Conservation (phyloP, 495 filamentous ascomycete genomes). For the Delitschia confertaspora region DNA sequence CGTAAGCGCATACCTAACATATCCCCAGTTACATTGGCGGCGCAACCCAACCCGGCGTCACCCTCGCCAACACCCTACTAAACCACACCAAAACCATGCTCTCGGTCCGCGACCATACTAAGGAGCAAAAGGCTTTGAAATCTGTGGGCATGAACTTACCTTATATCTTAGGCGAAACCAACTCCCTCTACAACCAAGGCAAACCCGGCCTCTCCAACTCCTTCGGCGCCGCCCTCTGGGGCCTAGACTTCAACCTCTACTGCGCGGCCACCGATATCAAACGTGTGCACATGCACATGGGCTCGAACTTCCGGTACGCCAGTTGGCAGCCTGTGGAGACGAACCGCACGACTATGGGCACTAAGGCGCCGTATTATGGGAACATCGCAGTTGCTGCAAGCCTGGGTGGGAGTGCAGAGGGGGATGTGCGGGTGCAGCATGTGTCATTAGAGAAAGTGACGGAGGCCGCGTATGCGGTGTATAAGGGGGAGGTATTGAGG, state of each 20-base stretch:
- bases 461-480: conserved; percentile 53
- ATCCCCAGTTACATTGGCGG: conserved; percentile 59
- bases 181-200: conserved; percentile 58
- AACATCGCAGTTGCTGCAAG: conserved; percentile 52
- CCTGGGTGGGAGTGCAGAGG: conserved; percentile 37
- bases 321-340: conserved; percentile 55
- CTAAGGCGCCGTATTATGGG: conserved; percentile 60
- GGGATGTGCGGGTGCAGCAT: conserved; percentile 36
- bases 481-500: conserved; percentile 38
- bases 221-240: conserved; percentile 65
- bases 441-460: conserved; percentile 38
- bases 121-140: conserved; percentile 1
- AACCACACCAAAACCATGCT: conserved; percentile 52
- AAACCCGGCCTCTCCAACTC: conserved; percentile 54
- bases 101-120: conserved; percentile 40
- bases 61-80: conserved; percentile 55
- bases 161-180: conserved; percentile 58
- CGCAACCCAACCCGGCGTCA: conserved; percentile 53
- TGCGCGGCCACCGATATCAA: conserved; percentile 49
- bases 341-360: conserved; percentile 44
- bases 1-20: background rate
- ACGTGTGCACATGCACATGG: conserved; percentile 59
- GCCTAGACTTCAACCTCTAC: conserved; percentile 55
- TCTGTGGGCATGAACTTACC: conserved; percentile 35
- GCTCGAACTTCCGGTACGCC: conserved; percentile 52